These are phyloP conservation scores for Kickxella alabastrina DNA, from an alignment of 192 early-diverging fungal species.

Conservation along the genomic window DNA sequence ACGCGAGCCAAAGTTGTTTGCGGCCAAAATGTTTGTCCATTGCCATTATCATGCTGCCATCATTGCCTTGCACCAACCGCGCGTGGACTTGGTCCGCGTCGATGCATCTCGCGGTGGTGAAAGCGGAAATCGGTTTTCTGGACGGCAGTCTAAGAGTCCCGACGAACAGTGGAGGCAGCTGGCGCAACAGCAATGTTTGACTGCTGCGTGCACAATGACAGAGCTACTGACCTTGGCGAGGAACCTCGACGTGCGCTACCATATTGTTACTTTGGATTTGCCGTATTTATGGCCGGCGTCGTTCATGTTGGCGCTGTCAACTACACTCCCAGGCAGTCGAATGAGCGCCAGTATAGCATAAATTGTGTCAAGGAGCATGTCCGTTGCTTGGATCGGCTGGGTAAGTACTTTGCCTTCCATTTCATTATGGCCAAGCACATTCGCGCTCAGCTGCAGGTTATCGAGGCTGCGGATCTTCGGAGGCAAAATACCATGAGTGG, in stretches of 20 bases:
- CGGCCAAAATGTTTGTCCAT: slow-evolving; percentile 51
- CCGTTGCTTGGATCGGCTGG: slow-evolving; percentile 36
- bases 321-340: slow-evolving; percentile 33
- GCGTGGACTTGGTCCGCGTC: slow-evolving; percentile 47
- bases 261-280: slow-evolving; percentile 50
- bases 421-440: slow-evolving; percentile 53
- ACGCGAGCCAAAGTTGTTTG: slow-evolving; percentile 28
- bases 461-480: slow-evolving; percentile 27
- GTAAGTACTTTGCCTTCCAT: slow-evolving; percentile 51
- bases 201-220: slow-evolving; percentile 49
- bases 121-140: not conserved
- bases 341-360: slow-evolving; percentile 49
- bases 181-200: slow-evolving; percentile 50
- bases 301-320: slow-evolving; percentile 48
- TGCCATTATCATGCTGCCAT: slow-evolving; percentile 50
- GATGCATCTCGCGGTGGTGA: slow-evolving; percentile 9
- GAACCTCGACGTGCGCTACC: slow-evolving; percentile 44
- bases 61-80: slow-evolving; percentile 50
- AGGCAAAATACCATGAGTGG: too few species aligned
- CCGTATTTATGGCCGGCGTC: slow-evolving; percentile 51
- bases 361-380: slow-evolving; percentile 51
- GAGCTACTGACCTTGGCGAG: slow-evolving; percentile 35
- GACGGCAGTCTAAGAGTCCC: not conserved
- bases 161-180: slow-evolving; percentile 43
- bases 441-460: slow-evolving; percentile 44